Percentiles rank a stretch among this genome's conserved stretches.
phyloP scores from a whole-genome alignment of 129 eudicot species.

The Oenanthe sinensis region DNA sequence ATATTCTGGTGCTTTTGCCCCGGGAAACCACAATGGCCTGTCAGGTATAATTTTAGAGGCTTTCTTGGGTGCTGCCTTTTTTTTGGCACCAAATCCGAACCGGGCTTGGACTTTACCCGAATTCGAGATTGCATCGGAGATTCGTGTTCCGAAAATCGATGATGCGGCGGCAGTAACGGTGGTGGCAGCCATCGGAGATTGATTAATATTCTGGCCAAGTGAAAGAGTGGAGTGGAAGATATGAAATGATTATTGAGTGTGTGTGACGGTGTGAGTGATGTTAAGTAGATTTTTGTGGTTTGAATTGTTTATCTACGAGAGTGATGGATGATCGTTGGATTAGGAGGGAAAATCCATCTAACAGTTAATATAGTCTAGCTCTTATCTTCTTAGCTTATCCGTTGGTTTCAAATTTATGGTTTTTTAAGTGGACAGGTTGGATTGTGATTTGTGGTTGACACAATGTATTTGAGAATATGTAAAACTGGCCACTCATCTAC shows the following conservation, averaged over 20 bases:
- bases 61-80: slow-evolving; percentile 41
- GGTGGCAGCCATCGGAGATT: slow-evolving; percentile 33
- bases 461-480: not conserved
- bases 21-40: slow-evolving; percentile 86
- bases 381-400: slow-evolving; percentile 81
- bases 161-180: slow-evolving; percentile 58
- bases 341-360: slow-evolving; percentile 42
- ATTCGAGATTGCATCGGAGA: slow-evolving; percentile 41
- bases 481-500: not conserved
- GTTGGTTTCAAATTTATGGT: slow-evolving; percentile 6
- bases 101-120: slow-evolving; percentile 60
- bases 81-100: slow-evolving; percentile 62
- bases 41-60: slow-evolving; percentile 29
- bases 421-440: not conserved
- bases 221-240: not conserved
- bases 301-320: slow-evolving; percentile 31
- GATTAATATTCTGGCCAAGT: not conserved
- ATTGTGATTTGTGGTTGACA: not conserved
- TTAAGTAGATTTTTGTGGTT: slow-evolving; percentile 21
- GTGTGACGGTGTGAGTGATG: slow-evolving; percentile 15
- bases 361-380: slow-evolving; percentile 35
- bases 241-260: slow-evolving; percentile 13
- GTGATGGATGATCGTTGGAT: slow-evolving; percentile 49
- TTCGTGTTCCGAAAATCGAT: slow-evolving; percentile 67
- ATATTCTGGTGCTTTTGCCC: slow-evolving; percentile 77